Conservation (phyloP, 108 stramenopile genomes). For the Nitzschia sp. region DNA sequence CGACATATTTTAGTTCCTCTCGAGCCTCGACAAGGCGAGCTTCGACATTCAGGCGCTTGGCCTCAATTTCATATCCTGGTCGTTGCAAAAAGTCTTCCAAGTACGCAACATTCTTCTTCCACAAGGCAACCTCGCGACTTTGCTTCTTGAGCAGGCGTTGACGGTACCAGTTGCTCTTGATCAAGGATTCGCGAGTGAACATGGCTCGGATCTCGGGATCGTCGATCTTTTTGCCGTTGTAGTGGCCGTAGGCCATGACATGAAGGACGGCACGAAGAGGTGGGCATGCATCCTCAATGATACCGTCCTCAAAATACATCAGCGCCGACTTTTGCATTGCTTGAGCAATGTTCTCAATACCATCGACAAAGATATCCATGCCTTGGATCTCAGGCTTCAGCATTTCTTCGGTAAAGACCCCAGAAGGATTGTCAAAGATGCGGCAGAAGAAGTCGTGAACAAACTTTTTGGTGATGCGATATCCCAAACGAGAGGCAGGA, state of each 20-base stretch:
- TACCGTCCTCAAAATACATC: conserved; percentile 61
- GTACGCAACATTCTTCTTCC: conserved; percentile 49
- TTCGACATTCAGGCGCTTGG: conserved; percentile 43
- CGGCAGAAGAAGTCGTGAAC: conserved; percentile 56
- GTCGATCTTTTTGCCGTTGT: conserved; percentile 52
- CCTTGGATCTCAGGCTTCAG: conserved; percentile 57
- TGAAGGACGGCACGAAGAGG: conserved; percentile 58
- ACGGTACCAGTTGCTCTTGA: conserved; percentile 65
- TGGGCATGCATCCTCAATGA: conserved; percentile 59
- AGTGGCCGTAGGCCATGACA: conserved; percentile 67
- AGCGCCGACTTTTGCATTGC: conserved; percentile 51
- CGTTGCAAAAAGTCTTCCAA: conserved; percentile 51
- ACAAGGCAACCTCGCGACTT: conserved; percentile 41
- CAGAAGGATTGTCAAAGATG: conserved; percentile 61
- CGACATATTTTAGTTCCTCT: conserved; percentile 42
- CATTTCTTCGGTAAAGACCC: conserved; percentile 60
- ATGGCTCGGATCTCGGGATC: conserved; percentile 63
- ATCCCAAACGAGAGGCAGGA: conserved; percentile 54
- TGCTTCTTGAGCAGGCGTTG: conserved; percentile 56
- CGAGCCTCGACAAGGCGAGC: conserved; percentile 41
- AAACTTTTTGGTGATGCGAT: conserved; percentile 54
- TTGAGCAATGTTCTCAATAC: conserved; percentile 57
- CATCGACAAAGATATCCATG: conserved; percentile 54
- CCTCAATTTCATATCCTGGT: conserved; percentile 51
- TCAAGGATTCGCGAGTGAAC: conserved; percentile 53